Base-by-base conservation (phyloP, 129 eudicot genomes). In the Ambrosia artemisiifolia region DNA sequence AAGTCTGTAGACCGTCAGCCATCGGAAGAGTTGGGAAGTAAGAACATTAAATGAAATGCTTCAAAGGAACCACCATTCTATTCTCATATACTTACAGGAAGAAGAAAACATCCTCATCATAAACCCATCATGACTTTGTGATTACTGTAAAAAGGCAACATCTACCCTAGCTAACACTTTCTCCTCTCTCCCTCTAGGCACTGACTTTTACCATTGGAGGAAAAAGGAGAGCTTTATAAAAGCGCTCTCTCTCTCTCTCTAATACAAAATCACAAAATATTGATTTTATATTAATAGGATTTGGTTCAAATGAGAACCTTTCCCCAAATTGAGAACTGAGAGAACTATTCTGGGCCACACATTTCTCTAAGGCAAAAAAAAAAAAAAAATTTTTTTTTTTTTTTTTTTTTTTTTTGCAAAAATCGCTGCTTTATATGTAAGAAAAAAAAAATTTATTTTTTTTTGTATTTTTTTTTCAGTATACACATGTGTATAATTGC, bases 91-190 rank as follows among this genome's bases (percentile, higher is more conserved):
- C 73, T 38, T 65, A 42, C 65, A 65, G 66, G 47, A 66, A 67
- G 61, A 69, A 73, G 70, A 63, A 63, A 56, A 65, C 69, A 63
- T 79, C 46, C 79, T 82, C 80, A 83, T 86, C 85, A 86, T 86
- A 82, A 43, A 80, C 81, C 85, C 91, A 86, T 80, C 82, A 86
- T 80, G 68, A 33, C 83, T 77, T 79, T 81, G 69, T 85, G 83
- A 74, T 70, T 49, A 65, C 56, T 44, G 32, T 49, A 69, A 63
- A 19, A 54, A 18, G 75, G 36, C 75, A 70, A 54, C 75, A 70
- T 50, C 38, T 42, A 63, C 57, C 62, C 35, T 51, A n/a, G n/a
- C n/a, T n/a, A 13, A 62, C 28, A 32, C 17, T 18, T 55, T 38
- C 82, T 34, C 69, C 70, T 70, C 75, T 63, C 68, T 76, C 74